Percentiles rank a stretch among this genome's conserved stretches.
Evolutionary conservation across 1,284 basidiomycete species (phyloP).

Genomic region (Ustilago tritici): DNA sequence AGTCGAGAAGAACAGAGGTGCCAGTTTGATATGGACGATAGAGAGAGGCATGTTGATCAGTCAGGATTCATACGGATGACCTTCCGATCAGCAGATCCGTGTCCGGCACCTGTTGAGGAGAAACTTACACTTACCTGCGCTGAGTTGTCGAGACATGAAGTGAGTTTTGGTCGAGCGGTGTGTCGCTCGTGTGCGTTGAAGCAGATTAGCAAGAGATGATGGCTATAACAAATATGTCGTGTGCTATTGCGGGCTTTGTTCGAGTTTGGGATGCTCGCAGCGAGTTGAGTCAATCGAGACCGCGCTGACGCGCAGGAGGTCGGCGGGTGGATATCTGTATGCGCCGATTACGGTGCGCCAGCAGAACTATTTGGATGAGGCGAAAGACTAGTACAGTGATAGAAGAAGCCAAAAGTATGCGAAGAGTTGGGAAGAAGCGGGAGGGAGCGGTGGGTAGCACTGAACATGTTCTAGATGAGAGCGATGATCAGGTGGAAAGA

Average conservation of each 20-base stretch:
- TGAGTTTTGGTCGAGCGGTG: conserved; percentile 25
- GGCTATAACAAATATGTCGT: not conserved
- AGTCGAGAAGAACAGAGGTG: not conserved
- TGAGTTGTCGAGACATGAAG: conserved; percentile 54
- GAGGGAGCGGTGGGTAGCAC: conserved; percentile 50
- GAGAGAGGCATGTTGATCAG: conserved; percentile 5
- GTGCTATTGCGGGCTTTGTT: not conserved
- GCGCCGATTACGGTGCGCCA: conserved; percentile 33
- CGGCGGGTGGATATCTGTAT: conserved; percentile 5
- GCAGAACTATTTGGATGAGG: conserved; percentile 15
- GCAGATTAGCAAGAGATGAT: not conserved
- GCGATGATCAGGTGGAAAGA: conserved; percentile 30
- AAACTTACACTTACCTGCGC: conserved; percentile 45
- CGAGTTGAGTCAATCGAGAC: conserved; percentile 3
- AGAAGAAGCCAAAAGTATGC: conserved; percentile 54
- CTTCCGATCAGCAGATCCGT: not conserved
- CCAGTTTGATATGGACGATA: not conserved
- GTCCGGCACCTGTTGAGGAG: not conserved
- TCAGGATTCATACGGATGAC: not conserved
- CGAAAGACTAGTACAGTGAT: conserved; percentile 43
- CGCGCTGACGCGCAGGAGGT: conserved; percentile 18
- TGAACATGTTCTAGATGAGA: conserved; percentile 46
- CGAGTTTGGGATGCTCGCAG: conserved; percentile 1
- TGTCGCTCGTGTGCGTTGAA: conserved; percentile 14
- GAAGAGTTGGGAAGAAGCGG: conserved; percentile 55